Percentiles rank a stretch among this genome's conserved stretches.
Conservation (phyloP, 495 filamentous ascomycete species). For the Aspergillus diversus region DNA sequence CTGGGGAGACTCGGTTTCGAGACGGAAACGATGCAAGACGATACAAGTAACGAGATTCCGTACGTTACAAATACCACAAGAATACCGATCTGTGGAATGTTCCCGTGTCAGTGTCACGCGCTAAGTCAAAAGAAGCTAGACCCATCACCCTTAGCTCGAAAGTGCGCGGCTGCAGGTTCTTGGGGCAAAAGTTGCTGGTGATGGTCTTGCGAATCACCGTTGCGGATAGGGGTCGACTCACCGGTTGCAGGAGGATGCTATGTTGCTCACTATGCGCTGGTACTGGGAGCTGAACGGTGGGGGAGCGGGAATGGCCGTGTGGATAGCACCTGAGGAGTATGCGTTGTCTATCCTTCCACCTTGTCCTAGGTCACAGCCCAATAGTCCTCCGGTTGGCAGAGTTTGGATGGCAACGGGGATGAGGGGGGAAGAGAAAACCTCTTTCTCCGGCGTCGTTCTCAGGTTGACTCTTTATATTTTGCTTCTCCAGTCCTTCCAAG, state of each 20-base stretch:
- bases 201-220: constrained; percentile 12
- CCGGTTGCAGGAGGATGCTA: constrained; percentile 7
- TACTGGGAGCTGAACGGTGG: constrained; percentile 1
- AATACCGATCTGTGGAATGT: constrained; percentile 18
- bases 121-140: constrained; percentile 16
- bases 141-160: constrained; percentile 20
- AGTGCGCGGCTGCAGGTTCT: constrained; percentile 20
- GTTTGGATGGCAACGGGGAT: neutral
- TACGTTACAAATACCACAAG: constrained; percentile 11
- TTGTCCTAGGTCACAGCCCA: constrained; percentile 5
- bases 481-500: neutral
- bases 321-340: constrained; percentile 8
- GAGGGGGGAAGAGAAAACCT: constrained; percentile 8
- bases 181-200: neutral
- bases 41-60: constrained; percentile 6
- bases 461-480: constrained; percentile 12
- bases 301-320: neutral
- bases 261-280: neutral
- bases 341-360: neutral
- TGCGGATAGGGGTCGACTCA: constrained; percentile 6
- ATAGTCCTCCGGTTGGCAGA: constrained; percentile 4
- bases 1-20: constrained; percentile 13
- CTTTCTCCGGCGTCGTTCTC: neutral
- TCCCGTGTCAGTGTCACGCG: constrained; percentile 20
- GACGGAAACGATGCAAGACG: constrained; percentile 12